A percentile compares a stretch with the other conserved stretches of the same genome.
Evolutionary conservation across 78 protist species (phyloP).

Genomic region (Protostelium mycophagum): DNA sequence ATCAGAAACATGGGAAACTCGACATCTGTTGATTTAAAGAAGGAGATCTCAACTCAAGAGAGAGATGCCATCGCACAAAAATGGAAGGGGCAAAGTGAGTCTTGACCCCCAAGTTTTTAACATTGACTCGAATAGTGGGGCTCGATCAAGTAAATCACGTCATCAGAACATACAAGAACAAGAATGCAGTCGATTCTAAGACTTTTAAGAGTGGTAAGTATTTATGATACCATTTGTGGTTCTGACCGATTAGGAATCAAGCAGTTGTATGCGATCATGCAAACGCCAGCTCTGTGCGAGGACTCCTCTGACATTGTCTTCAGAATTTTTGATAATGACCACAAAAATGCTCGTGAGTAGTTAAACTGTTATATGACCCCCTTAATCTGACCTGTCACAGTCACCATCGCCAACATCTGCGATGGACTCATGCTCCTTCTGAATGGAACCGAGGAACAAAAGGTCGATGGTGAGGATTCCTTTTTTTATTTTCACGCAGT

Average conservation of each 20-base stretch:
- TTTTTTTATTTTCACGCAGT: no score
- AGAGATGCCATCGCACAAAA: not conserved
- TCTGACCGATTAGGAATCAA: not conserved
- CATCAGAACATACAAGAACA: not conserved
- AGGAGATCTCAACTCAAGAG: not conserved
- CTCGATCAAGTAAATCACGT: not conserved
- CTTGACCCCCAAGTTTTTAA: not conserved
- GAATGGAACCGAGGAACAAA: not conserved
- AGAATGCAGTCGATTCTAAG: not conserved
- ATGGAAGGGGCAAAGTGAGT: not conserved
- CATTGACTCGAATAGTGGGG: not conserved
- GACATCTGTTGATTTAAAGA: not conserved
- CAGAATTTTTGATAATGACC: not conserved
- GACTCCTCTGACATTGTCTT: not conserved
- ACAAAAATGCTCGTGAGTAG: not conserved
- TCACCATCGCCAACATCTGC: not conserved
- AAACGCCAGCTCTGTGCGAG: not conserved
- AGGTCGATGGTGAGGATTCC: not conserved
- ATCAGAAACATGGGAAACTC: not conserved
- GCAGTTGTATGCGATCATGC: not conserved
- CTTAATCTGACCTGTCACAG: not conserved
- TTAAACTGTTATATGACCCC: not conserved
- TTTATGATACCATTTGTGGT: no score
- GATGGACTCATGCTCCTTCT: not conserved
- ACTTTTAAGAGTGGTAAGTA: not conserved